phyloP scores from a whole-genome alignment of 805 yeast species.

The Candida yuanshanica region DNA sequence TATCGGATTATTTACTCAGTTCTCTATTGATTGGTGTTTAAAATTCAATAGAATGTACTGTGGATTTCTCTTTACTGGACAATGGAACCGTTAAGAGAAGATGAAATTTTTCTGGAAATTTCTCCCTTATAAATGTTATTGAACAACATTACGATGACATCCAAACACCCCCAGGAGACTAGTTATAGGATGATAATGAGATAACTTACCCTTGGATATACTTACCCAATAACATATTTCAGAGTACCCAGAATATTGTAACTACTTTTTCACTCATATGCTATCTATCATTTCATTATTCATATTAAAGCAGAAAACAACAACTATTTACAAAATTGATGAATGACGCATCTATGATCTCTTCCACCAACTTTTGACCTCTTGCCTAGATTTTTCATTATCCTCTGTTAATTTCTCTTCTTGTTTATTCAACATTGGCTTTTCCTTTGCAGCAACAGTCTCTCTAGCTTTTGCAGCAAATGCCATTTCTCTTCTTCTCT shows the following conservation, averaged over 20 bases:
- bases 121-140: too few species aligned
- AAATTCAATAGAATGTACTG: too few species aligned
- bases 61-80: too few species aligned
- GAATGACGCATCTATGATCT: conserved; percentile 3
- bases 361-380: conserved; percentile 26
- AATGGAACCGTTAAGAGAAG: not conserved
- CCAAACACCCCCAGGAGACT: not conserved
- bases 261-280: too few species aligned
- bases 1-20: too few species aligned
- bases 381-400: conserved; percentile 21
- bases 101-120: not conserved
- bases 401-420: conserved; percentile 20
- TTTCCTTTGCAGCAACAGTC: conserved; percentile 31
- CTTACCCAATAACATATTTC: too few species aligned
- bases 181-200: too few species aligned
- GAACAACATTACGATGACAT: too few species aligned
- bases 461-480: conserved; percentile 67
- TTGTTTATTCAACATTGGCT: conserved; percentile 29
- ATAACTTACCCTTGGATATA: too few species aligned
- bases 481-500: conserved; percentile 58
- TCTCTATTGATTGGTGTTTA: too few species aligned
- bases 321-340: not conserved
- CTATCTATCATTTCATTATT: not conserved
- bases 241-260: too few species aligned
- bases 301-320: not conserved